A percentile compares a stretch with the other conserved stretches of the same genome.
These are phyloP conservation scores for Pseudogymnoascus sp. DNA, from an alignment of 2,329 filamentous ascomycete genomes.

Conservation along the genomic window DNA sequence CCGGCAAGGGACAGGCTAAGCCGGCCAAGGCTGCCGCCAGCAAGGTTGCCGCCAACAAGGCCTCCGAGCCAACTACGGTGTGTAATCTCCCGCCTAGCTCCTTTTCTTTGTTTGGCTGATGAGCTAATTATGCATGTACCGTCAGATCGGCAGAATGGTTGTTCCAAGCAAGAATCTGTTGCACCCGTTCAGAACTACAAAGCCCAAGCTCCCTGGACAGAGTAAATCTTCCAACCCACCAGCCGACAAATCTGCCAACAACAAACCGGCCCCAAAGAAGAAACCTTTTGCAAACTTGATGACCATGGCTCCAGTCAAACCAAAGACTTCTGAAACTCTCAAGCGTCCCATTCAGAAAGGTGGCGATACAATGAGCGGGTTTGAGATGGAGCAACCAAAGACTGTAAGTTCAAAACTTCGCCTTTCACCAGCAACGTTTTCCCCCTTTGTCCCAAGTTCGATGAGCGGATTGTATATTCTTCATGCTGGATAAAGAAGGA, in stretches of 20 bases:
- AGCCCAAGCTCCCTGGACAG: background rate
- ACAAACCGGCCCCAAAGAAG: no score
- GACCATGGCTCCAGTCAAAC: background rate
- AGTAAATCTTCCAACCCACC: background rate
- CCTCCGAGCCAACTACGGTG: no score
- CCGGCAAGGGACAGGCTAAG: no score
- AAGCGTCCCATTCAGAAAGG: background rate
- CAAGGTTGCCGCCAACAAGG: no score
- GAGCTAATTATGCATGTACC: background rate
- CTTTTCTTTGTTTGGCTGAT: background rate
- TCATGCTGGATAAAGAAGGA: no score
- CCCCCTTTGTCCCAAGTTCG: no score
- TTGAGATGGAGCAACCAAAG: no score
- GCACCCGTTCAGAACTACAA: background rate
- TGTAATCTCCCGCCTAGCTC: background rate
- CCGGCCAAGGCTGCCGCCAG: no score
- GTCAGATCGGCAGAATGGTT: background rate
- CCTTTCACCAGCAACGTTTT: no score
- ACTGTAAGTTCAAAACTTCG: no score
- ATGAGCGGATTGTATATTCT: no score
- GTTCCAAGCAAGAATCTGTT: background rate
- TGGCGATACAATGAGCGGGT: background rate
- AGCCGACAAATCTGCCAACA: background rate
- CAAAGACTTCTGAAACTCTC: background rate
- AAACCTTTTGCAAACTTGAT: constrained; percentile 2